Percentiles rank a stretch among this genome's conserved stretches.
Evolutionary conservation across 169 alveolate species (phyloP).

Genomic region (Ichthyophthirius multifiliis): DNA sequence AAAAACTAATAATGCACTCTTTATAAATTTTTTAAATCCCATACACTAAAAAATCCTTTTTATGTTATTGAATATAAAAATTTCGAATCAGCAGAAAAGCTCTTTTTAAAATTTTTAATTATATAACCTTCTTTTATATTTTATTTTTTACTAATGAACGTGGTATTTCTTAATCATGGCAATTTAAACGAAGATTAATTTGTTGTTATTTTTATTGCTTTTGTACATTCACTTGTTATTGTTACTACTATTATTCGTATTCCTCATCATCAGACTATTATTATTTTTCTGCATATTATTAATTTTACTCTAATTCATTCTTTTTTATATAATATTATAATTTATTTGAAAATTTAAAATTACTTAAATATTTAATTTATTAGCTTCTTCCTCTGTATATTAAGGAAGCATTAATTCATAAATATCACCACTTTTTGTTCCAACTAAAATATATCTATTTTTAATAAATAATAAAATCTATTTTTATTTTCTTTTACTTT

Average conservation of each 20-base stretch:
- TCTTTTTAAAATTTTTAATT: neutral
- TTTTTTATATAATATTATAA: constrained; percentile 1
- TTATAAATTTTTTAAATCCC: constrained; percentile 64
- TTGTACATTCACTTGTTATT: constrained; percentile 67
- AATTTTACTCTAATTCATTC: constrained; percentile 15
- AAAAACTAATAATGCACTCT: constrained; percentile 54
- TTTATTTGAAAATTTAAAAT: constrained; percentile 18
- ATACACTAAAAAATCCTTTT: constrained; percentile 68
- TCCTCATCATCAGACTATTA: neutral
- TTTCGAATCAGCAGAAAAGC: constrained; percentile 58
- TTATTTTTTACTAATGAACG: neutral
- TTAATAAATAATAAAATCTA: neutral
- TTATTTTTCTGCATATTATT: neutral
- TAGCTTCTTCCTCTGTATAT: constrained; percentile 16
- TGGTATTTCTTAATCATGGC: neutral
- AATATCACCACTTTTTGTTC: constrained; percentile 80
- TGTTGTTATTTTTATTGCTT: constrained; percentile 43
- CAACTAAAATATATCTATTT: constrained; percentile 54
- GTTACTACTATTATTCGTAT: constrained; percentile 19
- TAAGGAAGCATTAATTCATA: constrained; percentile 60
- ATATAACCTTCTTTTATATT: neutral
- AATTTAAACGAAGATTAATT: neutral
- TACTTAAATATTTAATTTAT: neutral
- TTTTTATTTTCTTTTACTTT: neutral
- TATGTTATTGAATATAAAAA: constrained; percentile 63